Base-by-base conservation (phyloP, 495 filamentous ascomycete species). In the Podospora tetraspora region DNA sequence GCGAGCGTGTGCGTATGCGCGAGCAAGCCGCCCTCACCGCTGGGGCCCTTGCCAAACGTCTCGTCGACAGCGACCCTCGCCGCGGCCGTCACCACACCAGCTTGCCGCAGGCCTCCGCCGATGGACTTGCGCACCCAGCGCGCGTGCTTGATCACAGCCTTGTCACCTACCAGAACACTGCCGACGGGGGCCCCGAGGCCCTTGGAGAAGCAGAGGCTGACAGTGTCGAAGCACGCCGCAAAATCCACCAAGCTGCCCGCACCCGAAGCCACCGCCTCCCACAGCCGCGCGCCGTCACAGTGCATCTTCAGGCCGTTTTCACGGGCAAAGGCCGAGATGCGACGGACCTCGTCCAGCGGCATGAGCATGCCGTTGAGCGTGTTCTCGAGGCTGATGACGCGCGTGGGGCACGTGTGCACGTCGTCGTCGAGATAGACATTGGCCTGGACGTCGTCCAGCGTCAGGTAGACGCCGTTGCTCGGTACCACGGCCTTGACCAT, bases 121-220 rank as follows among this genome's bases (percentile, higher is more conserved):
- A 97, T 88, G 3, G 85, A 84, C 79, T 98, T 97, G 59, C 93
- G 83, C 25, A 96, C 83, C 89, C 91, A 93, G 3, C 91, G 80
- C 2, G 91, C 90, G 32, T 88, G 86, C 71, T 89, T 86, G 68
- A 95, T 88, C 66, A 91, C 88, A 0, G 79, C 76, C 66, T 84
- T 77, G 11, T 79, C 83, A 3, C 92, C 92, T 0, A 94, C 84
- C 30, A 97, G 79, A 61, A 96, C 87, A 66, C 88, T 91, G 1
- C 94, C 94, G 61, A 96, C 88, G 0, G 94, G 94, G 0, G 94
- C 94, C 0, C 94, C 94, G 0, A 98, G 82, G 0, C 92, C 91
- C 79, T 98, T 98, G 27, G 87, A 90, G 73, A 98, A 94, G 77
- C 93, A 97, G 12, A 97, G 81, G 66, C 84, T 90, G 1, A 95